These are phyloP conservation scores for Cadophora malorum DNA, from an alignment of 2,329 filamentous ascomycete species.

Conservation along the genomic window DNA sequence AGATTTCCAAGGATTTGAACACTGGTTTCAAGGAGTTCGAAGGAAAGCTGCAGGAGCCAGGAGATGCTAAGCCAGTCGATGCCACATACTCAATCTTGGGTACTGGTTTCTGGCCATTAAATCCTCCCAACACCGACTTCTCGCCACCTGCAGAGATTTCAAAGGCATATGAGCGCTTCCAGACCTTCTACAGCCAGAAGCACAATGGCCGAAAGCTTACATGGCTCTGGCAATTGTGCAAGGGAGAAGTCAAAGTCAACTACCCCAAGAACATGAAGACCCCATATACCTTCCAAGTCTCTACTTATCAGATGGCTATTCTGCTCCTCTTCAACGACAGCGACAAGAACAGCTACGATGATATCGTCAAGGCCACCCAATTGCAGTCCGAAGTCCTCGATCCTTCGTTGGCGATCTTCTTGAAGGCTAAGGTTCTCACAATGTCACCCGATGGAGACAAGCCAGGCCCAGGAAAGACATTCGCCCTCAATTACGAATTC, in stretches of 20 bases:
- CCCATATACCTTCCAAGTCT: slow-evolving; percentile 96
- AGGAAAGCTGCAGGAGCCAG: slow-evolving; percentile 65
- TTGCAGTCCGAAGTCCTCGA: slow-evolving; percentile 84
- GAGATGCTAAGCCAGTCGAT: slow-evolving; percentile 74
- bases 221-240: slow-evolving; percentile 98
- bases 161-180: slow-evolving; percentile 87
- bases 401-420: slow-evolving; percentile 81
- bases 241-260: slow-evolving; percentile 93
- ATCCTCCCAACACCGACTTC: slow-evolving; percentile 86
- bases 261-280: slow-evolving; percentile 91
- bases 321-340: slow-evolving; percentile 93
- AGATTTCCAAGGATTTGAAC: slow-evolving; percentile 98
- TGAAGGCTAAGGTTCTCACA: slow-evolving; percentile 90
- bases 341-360: slow-evolving; percentile 84
- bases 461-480: slow-evolving; percentile 77
- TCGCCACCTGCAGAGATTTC: slow-evolving; percentile 84
- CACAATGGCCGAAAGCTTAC: slow-evolving; percentile 96
- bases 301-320: slow-evolving; percentile 97
- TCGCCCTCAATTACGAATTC: slow-evolving; percentile 90
- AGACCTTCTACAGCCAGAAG: slow-evolving; percentile 92
- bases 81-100: slow-evolving; percentile 92
- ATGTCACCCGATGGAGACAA: slow-evolving; percentile 76
- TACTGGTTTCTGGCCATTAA: slow-evolving; percentile 96
- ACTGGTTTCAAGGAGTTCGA: slow-evolving; percentile 83
- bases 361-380: slow-evolving; percentile 82